A percentile compares a stretch with the other conserved stretches of the same genome.
Evolutionary conservation across 768 basidiomycete species (phyloP).

Genomic region (Trichaptum fuscoviolaceum): DNA sequence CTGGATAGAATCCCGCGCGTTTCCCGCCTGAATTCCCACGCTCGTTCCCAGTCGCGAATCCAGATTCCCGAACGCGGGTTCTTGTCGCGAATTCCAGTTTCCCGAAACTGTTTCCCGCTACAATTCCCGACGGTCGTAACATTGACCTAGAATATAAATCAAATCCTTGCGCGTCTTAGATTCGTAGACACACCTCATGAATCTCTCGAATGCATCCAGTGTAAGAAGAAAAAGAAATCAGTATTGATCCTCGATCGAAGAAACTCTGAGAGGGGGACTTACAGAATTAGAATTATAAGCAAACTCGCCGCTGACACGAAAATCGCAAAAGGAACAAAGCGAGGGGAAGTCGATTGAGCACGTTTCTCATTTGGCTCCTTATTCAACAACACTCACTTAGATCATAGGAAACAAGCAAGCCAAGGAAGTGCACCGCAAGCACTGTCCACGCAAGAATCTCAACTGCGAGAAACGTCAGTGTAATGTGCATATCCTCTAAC

Average conservation of each 20-base stretch:
- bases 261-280: slow-evolving; percentile 19
- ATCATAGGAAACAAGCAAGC: slow-evolving; percentile 65
- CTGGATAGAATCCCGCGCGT: no score
- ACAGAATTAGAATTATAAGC: slow-evolving; percentile 65
- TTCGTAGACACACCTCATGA: slow-evolving; percentile 71
- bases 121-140: no score
- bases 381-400: slow-evolving; percentile 55
- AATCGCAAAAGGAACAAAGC: slow-evolving; percentile 81
- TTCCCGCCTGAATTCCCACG: no score
- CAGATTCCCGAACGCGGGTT: no score
- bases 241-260: slow-evolving; percentile 6
- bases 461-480: slow-evolving; percentile 31
- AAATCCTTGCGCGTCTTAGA: slow-evolving; percentile 1
- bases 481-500: not conserved
- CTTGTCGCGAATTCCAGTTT: no score
- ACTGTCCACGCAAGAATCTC: slow-evolving; percentile 68
- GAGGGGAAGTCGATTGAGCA: slow-evolving; percentile 44
- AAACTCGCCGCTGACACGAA: slow-evolving; percentile 72
- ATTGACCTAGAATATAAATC: slow-evolving; percentile 46
- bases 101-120: no score
- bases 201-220: slow-evolving; percentile 94
- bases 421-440: slow-evolving; percentile 75
- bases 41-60: no score
- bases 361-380: not conserved
- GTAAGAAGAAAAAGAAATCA: no score